Evolutionary conservation across 805 yeast genomes (phyloP).

Genomic region (Clavispora phyllophila): DNA sequence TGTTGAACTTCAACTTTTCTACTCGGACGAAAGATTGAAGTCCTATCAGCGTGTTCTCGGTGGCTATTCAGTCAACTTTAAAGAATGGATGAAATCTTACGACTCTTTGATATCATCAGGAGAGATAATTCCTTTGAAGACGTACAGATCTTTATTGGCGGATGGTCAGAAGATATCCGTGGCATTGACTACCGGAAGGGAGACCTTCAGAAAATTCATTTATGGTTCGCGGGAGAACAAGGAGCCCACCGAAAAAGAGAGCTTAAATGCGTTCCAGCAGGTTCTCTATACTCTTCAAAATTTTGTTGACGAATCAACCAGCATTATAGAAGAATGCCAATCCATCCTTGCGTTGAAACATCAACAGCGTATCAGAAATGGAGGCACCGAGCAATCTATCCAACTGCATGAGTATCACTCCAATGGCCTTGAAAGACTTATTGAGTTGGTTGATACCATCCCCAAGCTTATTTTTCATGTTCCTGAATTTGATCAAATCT

Average conservation of each 20-base stretch:
- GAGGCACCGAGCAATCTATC: slow-evolving; percentile 22
- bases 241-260: not conserved
- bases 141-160: slow-evolving; percentile 37
- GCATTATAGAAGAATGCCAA: slow-evolving; percentile 54
- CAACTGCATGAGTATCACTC: slow-evolving; percentile 23
- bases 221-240: not conserved
- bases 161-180: slow-evolving; percentile 55
- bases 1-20: slow-evolving; percentile 42
- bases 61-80: slow-evolving; percentile 41
- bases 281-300: slow-evolving; percentile 29
- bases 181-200: slow-evolving; percentile 27
- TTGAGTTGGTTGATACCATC: slow-evolving; percentile 29
- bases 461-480: slow-evolving; percentile 47
- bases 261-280: slow-evolving; percentile 15
- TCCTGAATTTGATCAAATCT: slow-evolving; percentile 56
- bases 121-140: slow-evolving; percentile 43
- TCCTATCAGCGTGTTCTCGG: slow-evolving; percentile 30
- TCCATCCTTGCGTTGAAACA: slow-evolving; percentile 47
- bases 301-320: slow-evolving; percentile 42
- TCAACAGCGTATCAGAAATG: slow-evolving; percentile 42
- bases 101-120: slow-evolving; percentile 34
- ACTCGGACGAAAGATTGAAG: slow-evolving; percentile 50
- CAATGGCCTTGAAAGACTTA: slow-evolving; percentile 7
- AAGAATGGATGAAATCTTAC: slow-evolving; percentile 49
- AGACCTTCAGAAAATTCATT: slow-evolving; percentile 5